Evolutionary conservation across 164 flowering plant species (phyloP), one percentile per base, ranked within the genome.

Genomic region (Nelumbo lutea): DNA sequence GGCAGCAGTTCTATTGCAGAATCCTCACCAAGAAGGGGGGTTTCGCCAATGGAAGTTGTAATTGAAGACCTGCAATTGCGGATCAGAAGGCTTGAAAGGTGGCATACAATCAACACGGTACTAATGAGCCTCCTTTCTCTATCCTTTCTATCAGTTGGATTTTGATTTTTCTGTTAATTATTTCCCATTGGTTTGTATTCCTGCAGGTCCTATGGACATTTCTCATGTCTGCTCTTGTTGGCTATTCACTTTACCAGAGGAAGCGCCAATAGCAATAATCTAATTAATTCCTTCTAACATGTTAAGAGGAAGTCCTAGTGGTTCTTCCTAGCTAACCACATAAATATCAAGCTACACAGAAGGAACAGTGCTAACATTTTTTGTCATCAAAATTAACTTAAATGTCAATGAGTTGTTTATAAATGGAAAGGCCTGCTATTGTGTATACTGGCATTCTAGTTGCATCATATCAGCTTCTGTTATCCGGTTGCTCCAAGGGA

Each of bases 161-260:
- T 52, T 42, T 59, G 14, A 59, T n/a, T 27, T 27, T 52, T 47
- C 46, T 38, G 39, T 42, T 8, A 38, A 15, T 3, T 14, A 11
- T 8, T 59, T 10, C 64, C 38, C 6, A 27, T 53, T 9, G 11
- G 1, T 14, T 59, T 14, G 11, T 45, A 66, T 64, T 66, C 27
- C 60, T 65, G 65, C 85, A 96, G 99, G 96, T 96, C 43, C 79
- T 96, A 6, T 96, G 99, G 98, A 96, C 98, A 38, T 90, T 93
- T 81, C 62, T 92, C 44, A 88, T 96, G 97, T 96, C 99, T 42
- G 97, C 99, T 9, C 84, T 96, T 72, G 85, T 96, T 73, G 98
- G 98, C 27, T 93, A 96, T 79, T 92, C 99, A 0, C 93, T 96
- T 63, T 96, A 92, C 80, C 97, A 91, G 71, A 82, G 91, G 71